Evolutionary conservation across 139 green algal genomes (phyloP), one percentile per base, ranked within the genome.

Genomic region (Chlorella sorokiniana): DNA sequence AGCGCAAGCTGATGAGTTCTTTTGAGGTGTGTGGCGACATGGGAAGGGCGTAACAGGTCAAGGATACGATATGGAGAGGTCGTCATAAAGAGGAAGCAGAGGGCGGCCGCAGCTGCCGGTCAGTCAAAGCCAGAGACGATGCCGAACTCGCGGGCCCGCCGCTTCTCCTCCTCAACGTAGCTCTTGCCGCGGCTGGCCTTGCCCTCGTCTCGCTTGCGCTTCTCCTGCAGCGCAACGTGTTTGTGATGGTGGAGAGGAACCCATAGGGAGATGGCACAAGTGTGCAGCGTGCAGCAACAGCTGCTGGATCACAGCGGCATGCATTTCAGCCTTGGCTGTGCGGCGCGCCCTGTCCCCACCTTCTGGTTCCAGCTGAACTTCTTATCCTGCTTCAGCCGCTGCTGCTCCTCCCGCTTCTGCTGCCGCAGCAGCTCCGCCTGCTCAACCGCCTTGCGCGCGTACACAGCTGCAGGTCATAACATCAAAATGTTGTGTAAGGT

Each of bases 91-190:
- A n/a, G n/a, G n/a, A n/a, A n/a, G n/a, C n/a, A n/a, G n/a, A n/a
- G n/a, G n/a, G n/a, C n/a, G n/a, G n/a, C n/a, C n/a, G n/a, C n/a
- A n/a, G 68, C 20, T 56, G 40, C n/a, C 20, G 38, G 35, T 76
- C 45, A 79, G 54, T 79, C 73, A 23, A 79, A 79, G 25, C 73
- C 73, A 9, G 54, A 69, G 27, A 79, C 54, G 37, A 79, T 25
- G 23, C 73, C 73, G n/a, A 56, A 79, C 54, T 79, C 73, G 4
- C 73, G 59, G 6, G 73, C 73, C 73, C 54, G 52, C 73, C 73
- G 52, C 73, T 79, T 79, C 73, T 79, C 73, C 73, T 79, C 73
- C 40, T 79, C 73, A 1, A 79, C 73, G 40, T 79, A 79, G 27
- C 27, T 79, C 25, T 51, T 51, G 9, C 73, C 73, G 5, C 54